Percentiles rank a stretch among this genome's conserved stretches.
These are phyloP conservation scores for Striga hermonthica DNA, from an alignment of 305 asterid species.

Conservation along the genomic window DNA sequence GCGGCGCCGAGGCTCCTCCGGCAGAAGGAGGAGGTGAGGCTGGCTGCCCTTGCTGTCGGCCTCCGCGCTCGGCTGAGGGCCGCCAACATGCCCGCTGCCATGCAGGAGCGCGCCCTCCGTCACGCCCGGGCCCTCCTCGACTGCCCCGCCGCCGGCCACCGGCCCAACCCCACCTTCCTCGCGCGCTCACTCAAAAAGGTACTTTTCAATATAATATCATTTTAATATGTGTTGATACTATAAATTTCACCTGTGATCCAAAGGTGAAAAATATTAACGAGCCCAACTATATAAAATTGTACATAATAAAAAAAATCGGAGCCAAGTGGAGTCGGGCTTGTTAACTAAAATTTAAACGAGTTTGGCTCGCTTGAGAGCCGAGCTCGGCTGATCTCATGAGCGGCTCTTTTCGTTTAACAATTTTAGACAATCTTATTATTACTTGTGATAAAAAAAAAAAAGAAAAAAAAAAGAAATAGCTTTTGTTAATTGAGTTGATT, in stretches of 20 bases:
- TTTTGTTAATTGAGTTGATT: background rate
- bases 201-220: background rate
- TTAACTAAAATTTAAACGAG: too few species aligned
- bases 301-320: background rate
- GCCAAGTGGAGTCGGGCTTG: too few species aligned
- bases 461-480: too few species aligned
- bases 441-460: too few species aligned
- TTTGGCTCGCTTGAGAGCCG: too few species aligned
- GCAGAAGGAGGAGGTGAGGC: conserved; percentile 43
- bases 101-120: conserved; percentile 79
- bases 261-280: too few species aligned
- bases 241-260: too few species aligned
- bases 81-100: conserved; percentile 72
- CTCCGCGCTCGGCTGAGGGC: conserved; percentile 56
- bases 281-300: background rate
- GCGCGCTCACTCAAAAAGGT: conserved; percentile 82
- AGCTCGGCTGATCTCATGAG: too few species aligned
- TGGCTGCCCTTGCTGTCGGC: conserved; percentile 57
- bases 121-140: conserved; percentile 51
- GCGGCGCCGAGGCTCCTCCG: background rate
- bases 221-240: too few species aligned
- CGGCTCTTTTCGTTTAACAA: too few species aligned
- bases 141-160: conserved; percentile 41
- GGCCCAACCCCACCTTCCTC: conserved; percentile 58
- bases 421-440: too few species aligned